Conservation (phyloP, 1,139 yeast genomes). For the Magnusiomyces ingens region DNA sequence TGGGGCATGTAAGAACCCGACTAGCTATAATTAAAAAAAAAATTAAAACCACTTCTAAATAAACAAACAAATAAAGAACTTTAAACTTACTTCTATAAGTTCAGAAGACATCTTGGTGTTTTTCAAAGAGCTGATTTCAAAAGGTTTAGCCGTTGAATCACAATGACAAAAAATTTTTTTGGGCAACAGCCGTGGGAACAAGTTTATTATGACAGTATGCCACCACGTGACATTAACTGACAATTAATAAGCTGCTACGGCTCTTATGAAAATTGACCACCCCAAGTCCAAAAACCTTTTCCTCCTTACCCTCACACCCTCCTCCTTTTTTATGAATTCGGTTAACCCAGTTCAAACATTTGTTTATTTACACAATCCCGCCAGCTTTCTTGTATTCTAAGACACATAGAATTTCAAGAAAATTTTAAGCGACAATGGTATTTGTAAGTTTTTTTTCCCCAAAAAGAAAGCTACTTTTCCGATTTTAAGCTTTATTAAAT, state of each 20-base stretch:
- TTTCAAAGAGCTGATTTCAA: neutral
- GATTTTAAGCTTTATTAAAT: too few species aligned
- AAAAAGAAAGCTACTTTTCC: too few species aligned
- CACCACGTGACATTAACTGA: neutral
- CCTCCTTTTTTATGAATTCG: too few species aligned
- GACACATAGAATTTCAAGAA: too few species aligned
- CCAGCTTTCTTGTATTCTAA: too few species aligned
- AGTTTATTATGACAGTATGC: neutral
- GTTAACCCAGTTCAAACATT: too few species aligned
- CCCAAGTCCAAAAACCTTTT: too few species aligned
- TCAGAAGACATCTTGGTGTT: slow-evolving; percentile 21
- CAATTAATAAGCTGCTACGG: neutral
- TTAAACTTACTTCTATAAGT: slow-evolving; percentile 22
- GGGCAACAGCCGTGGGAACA: neutral
- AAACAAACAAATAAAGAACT: neutral
- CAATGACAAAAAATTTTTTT: neutral
- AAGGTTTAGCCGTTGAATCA: neutral
- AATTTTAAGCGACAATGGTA: too few species aligned
- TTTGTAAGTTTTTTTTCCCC: too few species aligned
- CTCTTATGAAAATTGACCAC: neutral
- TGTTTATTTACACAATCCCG: too few species aligned
- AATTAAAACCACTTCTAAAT: neutral
- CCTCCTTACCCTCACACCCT: too few species aligned
- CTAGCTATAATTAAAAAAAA: slow-evolving; percentile 36
- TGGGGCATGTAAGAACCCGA: slow-evolving; percentile 74